These are phyloP conservation scores for Amaranthus palmeri DNA, from an alignment of 148 eudicot species.

Conservation along the genomic window DNA sequence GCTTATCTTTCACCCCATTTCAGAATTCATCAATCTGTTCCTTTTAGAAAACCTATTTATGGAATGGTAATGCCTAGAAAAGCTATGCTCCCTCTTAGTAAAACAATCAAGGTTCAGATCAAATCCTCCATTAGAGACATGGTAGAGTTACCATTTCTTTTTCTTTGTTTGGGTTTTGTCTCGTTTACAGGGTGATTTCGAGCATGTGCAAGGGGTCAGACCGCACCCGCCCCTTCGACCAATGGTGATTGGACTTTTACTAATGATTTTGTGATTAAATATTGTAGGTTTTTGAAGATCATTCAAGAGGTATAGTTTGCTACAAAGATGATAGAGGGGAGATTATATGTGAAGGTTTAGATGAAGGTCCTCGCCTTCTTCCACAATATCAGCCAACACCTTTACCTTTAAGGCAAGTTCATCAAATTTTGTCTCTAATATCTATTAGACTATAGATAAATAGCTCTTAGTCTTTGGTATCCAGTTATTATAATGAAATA, in stretches of 20 bases:
- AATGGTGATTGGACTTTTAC: too few relatives aligned
- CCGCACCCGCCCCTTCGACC: too few relatives aligned
- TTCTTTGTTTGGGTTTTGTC: not conserved
- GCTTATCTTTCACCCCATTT: conserved; percentile 31
- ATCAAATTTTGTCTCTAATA: not conserved
- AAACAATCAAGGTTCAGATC: conserved; percentile 34
- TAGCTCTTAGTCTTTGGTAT: too few relatives aligned
- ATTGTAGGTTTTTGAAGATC: conserved; percentile 72
- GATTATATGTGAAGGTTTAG: conserved; percentile 76
- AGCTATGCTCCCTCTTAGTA: conserved; percentile 30
- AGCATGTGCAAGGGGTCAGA: too few relatives aligned
- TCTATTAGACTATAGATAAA: too few relatives aligned
- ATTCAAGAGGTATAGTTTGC: conserved; percentile 63
- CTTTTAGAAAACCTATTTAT: conserved; percentile 23
- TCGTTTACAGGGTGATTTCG: not conserved
- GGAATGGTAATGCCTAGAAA: conserved; percentile 31
- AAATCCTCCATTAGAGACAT: conserved; percentile 42
- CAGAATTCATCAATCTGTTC: conserved; percentile 26
- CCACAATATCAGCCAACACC: conserved; percentile 27
- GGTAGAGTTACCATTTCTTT: conserved; percentile 32
- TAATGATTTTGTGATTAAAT: not conserved
- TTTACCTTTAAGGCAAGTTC: conserved; percentile 38
- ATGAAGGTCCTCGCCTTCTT: conserved; percentile 82
- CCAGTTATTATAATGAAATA: too few relatives aligned
- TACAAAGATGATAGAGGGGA: conserved; percentile 74